Evolutionary conservation across 148 eudicot species (phyloP).

Genomic region (Camellia sinensis): DNA sequence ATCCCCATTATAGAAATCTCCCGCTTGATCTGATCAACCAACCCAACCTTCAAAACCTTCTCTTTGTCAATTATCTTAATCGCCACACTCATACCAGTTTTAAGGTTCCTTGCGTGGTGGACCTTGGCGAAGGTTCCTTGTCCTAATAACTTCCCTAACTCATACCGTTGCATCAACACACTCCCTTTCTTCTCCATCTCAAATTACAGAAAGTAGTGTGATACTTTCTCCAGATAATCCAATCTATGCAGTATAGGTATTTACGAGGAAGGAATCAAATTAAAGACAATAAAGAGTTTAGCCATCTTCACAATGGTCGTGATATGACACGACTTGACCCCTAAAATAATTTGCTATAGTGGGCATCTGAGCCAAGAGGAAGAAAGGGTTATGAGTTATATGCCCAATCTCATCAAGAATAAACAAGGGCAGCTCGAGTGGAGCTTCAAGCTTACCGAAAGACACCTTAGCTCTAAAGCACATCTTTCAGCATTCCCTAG

Average conservation of each 20-base stretch:
- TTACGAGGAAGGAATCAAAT: background rate
- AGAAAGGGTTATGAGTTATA: constrained; percentile 5
- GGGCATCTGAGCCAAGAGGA: constrained; percentile 32
- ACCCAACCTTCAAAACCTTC: constrained; percentile 17
- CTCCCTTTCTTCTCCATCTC: constrained; percentile 22
- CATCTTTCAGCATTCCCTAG: constrained; percentile 87
- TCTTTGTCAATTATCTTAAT: constrained; percentile 24
- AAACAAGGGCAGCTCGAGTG: constrained; percentile 26
- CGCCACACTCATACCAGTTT: constrained; percentile 15
- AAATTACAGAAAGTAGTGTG: background rate
- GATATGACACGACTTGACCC: constrained; percentile 35
- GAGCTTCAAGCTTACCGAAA: constrained; percentile 25
- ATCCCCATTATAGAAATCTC: constrained; percentile 18
- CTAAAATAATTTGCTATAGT: constrained; percentile 26
- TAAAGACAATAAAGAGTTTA: constrained; percentile 29
- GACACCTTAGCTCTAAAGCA: constrained; percentile 44
- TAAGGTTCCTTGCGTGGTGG: constrained; percentile 14
- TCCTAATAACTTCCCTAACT: constrained; percentile 21
- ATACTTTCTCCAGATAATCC: background rate
- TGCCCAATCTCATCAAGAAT: constrained; percentile 28
- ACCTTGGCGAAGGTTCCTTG: constrained; percentile 27
- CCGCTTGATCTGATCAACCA: constrained; percentile 22
- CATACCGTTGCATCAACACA: constrained; percentile 26
- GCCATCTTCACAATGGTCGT: constrained; percentile 71
- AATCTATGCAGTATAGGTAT: background rate